Conservation (phyloP, 257 asterid genomes). For the Solanum lignicaule region DNA sequence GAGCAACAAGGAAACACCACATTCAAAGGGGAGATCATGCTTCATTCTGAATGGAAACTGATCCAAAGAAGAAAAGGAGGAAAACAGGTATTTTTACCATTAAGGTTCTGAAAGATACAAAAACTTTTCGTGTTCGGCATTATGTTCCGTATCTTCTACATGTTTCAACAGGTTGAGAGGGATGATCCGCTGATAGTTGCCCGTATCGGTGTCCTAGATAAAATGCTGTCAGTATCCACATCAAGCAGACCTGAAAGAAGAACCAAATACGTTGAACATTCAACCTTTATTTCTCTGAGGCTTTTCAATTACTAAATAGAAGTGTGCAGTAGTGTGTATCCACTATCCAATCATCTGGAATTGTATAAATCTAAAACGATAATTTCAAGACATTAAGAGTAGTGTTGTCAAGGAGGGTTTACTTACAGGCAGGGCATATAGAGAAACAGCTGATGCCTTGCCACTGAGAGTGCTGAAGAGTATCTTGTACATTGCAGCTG, state of each 20-base stretch:
- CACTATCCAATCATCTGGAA: background rate
- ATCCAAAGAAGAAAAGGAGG: background rate
- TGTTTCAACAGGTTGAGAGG: constrained; percentile 21
- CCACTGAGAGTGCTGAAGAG: constrained; percentile 53
- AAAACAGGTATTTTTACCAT: background rate
- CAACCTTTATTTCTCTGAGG: background rate
- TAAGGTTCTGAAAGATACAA: background rate
- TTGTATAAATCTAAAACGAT: background rate
- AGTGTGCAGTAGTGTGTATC: background rate
- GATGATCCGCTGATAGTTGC: constrained; percentile 47
- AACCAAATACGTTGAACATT: background rate
- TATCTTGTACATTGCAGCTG: constrained; percentile 89
- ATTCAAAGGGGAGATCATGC: background rate
- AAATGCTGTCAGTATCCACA: constrained; percentile 66
- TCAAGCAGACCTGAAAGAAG: constrained; percentile 46
- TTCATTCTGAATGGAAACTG: background rate
- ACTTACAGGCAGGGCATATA: constrained; percentile 76
- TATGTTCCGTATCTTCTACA: constrained; percentile 2
- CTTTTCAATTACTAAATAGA: background rate
- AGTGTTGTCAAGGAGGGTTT: background rate
- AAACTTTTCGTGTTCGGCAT: background rate
- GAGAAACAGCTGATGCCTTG: constrained; percentile 51
- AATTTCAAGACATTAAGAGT: background rate
- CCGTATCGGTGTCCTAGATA: constrained; percentile 58
- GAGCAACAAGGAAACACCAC: background rate